A percentile compares a stretch with the other conserved stretches of the same genome.
Conservation (phyloP, 805 yeast genomes). For the Pichia scutulata region DNA sequence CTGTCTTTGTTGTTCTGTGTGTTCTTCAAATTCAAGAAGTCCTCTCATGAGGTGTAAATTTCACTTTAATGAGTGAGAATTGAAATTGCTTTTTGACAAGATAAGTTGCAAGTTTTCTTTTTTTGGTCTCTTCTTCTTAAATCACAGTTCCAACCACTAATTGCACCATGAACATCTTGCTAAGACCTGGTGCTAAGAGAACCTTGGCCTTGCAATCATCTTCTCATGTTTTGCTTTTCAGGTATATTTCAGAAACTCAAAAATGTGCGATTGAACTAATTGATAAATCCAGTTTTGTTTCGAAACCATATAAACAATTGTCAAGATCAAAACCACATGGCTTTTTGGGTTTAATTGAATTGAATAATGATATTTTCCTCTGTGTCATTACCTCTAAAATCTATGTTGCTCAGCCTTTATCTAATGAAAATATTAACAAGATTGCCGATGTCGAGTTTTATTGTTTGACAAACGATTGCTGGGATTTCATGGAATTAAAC, state of each 20-base stretch:
- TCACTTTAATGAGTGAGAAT: neutral
- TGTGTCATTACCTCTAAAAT: conserved; percentile 73
- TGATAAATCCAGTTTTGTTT: conserved; percentile 30
- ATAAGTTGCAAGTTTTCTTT: neutral
- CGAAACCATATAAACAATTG: conserved; percentile 34
- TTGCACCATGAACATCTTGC: conserved; percentile 3
- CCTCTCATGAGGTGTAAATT: neutral
- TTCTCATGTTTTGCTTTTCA: conserved; percentile 40
- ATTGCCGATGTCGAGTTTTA: conserved; percentile 84
- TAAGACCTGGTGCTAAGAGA: conserved; percentile 15
- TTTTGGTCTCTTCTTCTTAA: neutral
- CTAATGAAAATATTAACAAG: conserved; percentile 69
- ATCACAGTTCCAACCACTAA: neutral
- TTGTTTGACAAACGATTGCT: conserved; percentile 58
- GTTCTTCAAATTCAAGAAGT: too few species aligned
- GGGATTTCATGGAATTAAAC: conserved; percentile 76
- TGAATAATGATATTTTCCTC: conserved; percentile 60
- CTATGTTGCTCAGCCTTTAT: conserved; percentile 76
- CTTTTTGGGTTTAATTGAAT: conserved; percentile 72
- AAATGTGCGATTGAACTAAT: conserved; percentile 45
- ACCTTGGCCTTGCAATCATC: conserved; percentile 36
- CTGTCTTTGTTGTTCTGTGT: neutral
- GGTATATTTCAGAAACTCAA: conserved; percentile 29
- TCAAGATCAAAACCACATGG: conserved; percentile 47
- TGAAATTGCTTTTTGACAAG: neutral